Conservation (phyloP, 164 flowering plant genomes). For the Litsea cubeba region DNA sequence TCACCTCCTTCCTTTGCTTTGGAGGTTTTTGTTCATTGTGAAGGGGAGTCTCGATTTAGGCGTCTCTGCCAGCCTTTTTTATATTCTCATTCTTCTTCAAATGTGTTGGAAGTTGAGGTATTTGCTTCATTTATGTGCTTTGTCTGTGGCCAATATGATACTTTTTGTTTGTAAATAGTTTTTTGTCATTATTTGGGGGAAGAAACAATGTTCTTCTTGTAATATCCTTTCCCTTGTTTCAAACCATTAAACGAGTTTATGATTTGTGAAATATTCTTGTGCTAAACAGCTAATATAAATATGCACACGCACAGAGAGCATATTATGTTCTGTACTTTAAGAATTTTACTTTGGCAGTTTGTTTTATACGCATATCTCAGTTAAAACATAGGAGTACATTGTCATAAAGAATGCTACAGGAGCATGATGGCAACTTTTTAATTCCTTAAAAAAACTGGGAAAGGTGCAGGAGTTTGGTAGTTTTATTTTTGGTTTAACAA, state of each 20-base stretch:
- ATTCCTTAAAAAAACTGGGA: too few species aligned
- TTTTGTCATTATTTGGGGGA: neutral
- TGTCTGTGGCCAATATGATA: neutral
- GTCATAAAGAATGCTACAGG: too few species aligned
- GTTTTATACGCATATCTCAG: too few species aligned
- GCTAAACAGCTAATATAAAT: too few species aligned
- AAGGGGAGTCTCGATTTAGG: conserved; percentile 90
- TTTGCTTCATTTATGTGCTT: neutral
- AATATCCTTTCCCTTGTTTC: neutral
- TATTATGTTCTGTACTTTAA: too few species aligned
- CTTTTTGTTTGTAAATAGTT: neutral
- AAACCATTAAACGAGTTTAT: neutral
- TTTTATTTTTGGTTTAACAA: too few species aligned
- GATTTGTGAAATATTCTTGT: neutral
- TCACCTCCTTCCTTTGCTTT: conserved; percentile 98
- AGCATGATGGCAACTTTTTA: too few species aligned
- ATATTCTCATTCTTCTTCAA: conserved; percentile 93
- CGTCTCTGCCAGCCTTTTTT: conserved; percentile 91
- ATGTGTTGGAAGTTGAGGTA: conserved; percentile 96
- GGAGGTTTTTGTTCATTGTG: conserved; percentile 95
- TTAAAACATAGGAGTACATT: too few species aligned
- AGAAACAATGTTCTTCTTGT: neutral
- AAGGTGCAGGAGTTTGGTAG: too few species aligned
- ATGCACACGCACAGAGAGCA: too few species aligned
- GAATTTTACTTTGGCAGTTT: too few species aligned